Evolutionary conservation across 495 filamentous ascomycete species (phyloP).

Genomic region (Aspergillus coremiiformis): DNA sequence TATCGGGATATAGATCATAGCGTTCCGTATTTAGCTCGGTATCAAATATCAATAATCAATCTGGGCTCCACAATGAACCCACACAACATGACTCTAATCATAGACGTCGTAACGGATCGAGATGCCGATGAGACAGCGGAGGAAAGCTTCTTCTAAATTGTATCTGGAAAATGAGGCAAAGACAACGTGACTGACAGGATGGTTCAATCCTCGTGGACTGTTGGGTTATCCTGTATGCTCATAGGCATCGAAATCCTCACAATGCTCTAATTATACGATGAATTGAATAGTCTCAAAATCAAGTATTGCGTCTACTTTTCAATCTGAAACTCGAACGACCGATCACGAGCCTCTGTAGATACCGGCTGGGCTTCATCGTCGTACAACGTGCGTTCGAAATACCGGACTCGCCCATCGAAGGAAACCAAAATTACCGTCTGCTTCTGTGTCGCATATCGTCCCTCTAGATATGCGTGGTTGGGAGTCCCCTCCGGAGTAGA

Average conservation of each 20-base stretch:
- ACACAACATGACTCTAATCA: neutral
- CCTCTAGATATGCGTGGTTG: conserved; percentile 5
- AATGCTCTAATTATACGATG: neutral
- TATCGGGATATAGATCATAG: too few relatives aligned
- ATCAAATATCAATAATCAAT: neutral
- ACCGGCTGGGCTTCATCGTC: conserved; percentile 52
- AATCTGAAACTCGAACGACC: conserved; percentile 56
- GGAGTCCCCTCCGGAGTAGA: neutral
- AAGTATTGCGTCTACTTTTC: conserved; percentile 20
- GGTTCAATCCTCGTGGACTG: neutral
- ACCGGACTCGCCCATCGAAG: conserved; percentile 62
- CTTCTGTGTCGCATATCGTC: conserved; percentile 71
- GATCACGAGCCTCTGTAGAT: conserved; percentile 39
- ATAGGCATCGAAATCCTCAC: neutral
- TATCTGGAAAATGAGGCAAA: neutral
- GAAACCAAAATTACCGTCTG: conserved; percentile 73
- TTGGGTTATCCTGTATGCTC: too few relatives aligned
- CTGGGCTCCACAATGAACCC: too few relatives aligned
- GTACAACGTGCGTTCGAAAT: conserved; percentile 64
- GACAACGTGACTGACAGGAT: neutral
- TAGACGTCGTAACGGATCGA: neutral
- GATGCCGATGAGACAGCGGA: neutral
- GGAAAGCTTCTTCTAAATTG: neutral
- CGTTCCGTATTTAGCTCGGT: too few relatives aligned
- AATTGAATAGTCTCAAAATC: too few relatives aligned